Evolutionary conservation across 2,329 filamentous ascomycete genomes (phyloP).

Genomic region (Paecilomyces sp.): DNA sequence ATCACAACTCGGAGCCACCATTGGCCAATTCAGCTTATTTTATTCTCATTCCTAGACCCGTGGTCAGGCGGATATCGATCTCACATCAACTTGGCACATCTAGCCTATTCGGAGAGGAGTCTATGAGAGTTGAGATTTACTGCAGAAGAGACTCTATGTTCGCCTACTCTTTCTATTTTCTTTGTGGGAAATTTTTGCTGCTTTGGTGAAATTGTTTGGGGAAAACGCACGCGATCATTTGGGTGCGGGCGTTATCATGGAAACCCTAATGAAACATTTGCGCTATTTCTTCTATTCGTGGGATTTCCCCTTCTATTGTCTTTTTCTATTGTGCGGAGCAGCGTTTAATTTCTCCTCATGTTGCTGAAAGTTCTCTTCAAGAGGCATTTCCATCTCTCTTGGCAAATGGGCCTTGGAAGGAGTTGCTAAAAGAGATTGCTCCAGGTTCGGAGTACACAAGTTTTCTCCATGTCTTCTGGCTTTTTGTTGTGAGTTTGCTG

Average conservation of each 20-base stretch:
- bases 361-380: neutral
- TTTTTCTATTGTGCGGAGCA: neutral
- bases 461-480: slow-evolving; percentile 1
- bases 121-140: neutral
- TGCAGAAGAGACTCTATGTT: neutral
- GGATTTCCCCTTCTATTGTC: neutral
- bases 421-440: neutral
- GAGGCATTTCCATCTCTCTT: neutral
- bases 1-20: neutral
- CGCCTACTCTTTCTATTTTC: neutral
- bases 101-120: neutral
- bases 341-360: neutral
- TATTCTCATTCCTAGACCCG: neutral
- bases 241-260: neutral
- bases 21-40: neutral
- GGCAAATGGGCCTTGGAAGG: neutral
- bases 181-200: neutral
- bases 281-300: neutral
- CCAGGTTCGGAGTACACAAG: neutral
- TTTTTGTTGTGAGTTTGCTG: neutral
- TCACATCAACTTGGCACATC: neutral
- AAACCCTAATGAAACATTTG: neutral
- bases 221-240: neutral
- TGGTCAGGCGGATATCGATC: neutral
- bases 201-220: neutral